A percentile compares a stretch with the other conserved stretches of the same genome.
Evolutionary conservation across 805 yeast genomes (phyloP).

Genomic region (Tetrapisispora nanseiensis): DNA sequence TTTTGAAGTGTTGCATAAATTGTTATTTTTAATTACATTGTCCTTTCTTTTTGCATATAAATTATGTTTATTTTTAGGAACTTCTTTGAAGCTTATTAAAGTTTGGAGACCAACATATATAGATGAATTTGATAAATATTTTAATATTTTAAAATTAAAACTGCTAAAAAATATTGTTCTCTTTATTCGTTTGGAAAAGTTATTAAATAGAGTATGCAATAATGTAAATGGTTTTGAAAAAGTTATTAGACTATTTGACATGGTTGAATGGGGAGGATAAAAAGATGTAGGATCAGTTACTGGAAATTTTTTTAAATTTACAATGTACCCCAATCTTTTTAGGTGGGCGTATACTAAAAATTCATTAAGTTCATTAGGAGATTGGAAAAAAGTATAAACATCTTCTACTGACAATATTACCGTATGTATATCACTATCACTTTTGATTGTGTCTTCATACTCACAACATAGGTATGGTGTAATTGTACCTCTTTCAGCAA

Average conservation of each 20-base stretch:
- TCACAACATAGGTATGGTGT: constrained; percentile 29
- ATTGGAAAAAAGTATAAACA: constrained; percentile 42
- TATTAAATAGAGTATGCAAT: not conserved
- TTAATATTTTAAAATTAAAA: constrained; percentile 13
- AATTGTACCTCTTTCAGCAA: constrained; percentile 71
- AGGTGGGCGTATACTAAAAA: constrained; percentile 64
- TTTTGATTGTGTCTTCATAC: constrained; percentile 3
- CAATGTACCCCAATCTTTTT: constrained; percentile 70
- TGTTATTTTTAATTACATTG: not conserved
- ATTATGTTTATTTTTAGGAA: constrained; percentile 10
- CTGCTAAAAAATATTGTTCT: constrained; percentile 15
- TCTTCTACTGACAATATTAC: constrained; percentile 51
- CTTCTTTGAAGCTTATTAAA: constrained; percentile 17
- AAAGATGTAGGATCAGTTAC: constrained; percentile 7
- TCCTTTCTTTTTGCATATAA: not conserved
- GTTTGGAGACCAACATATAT: constrained; percentile 25
- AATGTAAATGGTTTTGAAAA: not conserved
- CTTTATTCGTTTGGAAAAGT: constrained; percentile 2
- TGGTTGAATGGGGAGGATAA: constrained; percentile 7
- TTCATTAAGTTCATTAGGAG: constrained; percentile 37
- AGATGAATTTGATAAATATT: constrained; percentile 20
- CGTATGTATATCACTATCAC: constrained; percentile 15
- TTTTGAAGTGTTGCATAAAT: constrained; percentile 8
- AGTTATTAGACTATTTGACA: not conserved
- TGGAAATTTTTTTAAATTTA: constrained; percentile 26